These are phyloP conservation scores for Colletotrichum plurivorum DNA, from an alignment of 2,329 filamentous ascomycete genomes.

Conservation along the genomic window DNA sequence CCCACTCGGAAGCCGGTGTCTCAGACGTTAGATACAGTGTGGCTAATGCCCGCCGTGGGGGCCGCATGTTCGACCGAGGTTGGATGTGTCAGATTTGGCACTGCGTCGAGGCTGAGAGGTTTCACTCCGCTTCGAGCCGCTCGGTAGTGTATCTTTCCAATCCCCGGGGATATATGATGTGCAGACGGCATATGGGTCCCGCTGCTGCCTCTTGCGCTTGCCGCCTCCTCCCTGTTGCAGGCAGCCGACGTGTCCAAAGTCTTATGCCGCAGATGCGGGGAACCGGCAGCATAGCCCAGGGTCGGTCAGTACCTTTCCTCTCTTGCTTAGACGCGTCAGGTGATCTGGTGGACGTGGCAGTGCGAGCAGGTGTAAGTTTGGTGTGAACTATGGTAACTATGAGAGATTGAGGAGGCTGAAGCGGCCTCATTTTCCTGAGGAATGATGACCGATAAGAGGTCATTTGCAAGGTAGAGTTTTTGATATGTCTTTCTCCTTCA, in stretches of 20 bases:
- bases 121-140: slow-evolving; percentile 25
- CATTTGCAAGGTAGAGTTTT: too few species aligned
- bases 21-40: background rate
- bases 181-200: slow-evolving; percentile 23
- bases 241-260: slow-evolving; percentile 21
- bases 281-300: background rate
- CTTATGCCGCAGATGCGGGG: slow-evolving; percentile 18
- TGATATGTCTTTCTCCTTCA: background rate
- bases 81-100: slow-evolving; percentile 26
- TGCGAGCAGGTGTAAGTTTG: too few species aligned
- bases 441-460: too few species aligned
- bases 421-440: too few species aligned
- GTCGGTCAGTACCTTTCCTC: too few species aligned
- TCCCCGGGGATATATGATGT: slow-evolving; percentile 24
- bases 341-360: too few species aligned
- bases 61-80: slow-evolving; percentile 24
- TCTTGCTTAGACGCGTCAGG: too few species aligned
- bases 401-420: too few species aligned
- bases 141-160: slow-evolving; percentile 2
- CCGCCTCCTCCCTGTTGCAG: slow-evolving; percentile 14
- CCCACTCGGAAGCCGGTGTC: slow-evolving; percentile 24
- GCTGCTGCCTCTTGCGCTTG: slow-evolving; percentile 2
- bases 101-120: slow-evolving; percentile 22
- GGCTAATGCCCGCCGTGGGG: slow-evolving; percentile 18
- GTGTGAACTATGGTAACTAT: too few species aligned